A percentile compares a stretch with the other conserved stretches of the same genome.
Conservation (phyloP, 148 eudicot species). For the Rhododendron molle region DNA sequence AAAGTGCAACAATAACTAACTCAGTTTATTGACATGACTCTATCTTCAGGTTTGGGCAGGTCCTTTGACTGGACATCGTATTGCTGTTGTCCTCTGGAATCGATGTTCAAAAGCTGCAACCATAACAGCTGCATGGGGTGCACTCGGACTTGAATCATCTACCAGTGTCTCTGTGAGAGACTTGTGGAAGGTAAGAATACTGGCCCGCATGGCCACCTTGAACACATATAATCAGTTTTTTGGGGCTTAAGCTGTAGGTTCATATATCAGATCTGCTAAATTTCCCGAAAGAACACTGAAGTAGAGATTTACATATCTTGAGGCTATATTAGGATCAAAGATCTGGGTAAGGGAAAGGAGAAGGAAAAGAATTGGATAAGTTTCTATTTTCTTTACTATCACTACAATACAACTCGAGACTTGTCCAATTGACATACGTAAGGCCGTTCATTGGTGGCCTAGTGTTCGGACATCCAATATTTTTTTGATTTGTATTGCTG, state of each 20-base stretch:
- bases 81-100: conserved; percentile 80
- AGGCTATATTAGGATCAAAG: not conserved
- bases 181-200: conserved; percentile 73
- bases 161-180: conserved; percentile 59
- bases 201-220: not conserved
- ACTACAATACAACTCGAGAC: not conserved
- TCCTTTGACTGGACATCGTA: conserved; percentile 67
- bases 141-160: conserved; percentile 70
- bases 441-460: not conserved
- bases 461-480: not conserved
- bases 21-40: not conserved
- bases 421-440: not conserved
- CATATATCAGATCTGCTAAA: not conserved
- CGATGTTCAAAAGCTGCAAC: conserved; percentile 56
- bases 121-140: conserved; percentile 64
- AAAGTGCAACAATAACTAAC: not conserved
- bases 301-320: not conserved
- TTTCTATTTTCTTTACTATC: not conserved
- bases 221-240: not conserved
- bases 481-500: not conserved
- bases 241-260: not conserved
- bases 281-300: not conserved
- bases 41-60: conserved; percentile 86
- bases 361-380: not conserved
- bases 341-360: not conserved